Conservation (phyloP, 805 yeast species). For the Saccharomycopsis capsularis region DNA sequence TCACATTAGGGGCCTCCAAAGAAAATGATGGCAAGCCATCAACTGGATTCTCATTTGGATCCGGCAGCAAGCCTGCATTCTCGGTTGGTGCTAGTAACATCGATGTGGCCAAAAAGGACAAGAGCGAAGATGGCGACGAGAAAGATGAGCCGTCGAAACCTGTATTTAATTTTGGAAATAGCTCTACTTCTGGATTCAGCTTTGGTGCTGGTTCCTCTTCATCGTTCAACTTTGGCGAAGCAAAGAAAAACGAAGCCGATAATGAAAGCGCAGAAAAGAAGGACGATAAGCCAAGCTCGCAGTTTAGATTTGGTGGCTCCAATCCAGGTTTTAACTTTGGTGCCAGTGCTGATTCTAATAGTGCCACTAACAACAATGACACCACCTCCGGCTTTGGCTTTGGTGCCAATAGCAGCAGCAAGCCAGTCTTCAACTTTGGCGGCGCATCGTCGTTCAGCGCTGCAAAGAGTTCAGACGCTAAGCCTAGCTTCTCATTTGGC, state of each 20-base stretch:
- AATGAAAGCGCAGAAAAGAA: not conserved
- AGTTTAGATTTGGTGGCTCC: slow-evolving; percentile 9
- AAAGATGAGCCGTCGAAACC: slow-evolving; percentile 1
- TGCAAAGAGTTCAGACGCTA: not conserved
- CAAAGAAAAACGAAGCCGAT: not conserved
- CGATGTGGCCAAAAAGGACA: not conserved
- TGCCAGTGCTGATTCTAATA: slow-evolving; percentile 16
- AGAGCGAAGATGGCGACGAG: not conserved
- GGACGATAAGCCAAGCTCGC: not conserved
- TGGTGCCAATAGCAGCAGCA: not conserved
- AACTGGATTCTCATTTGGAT: no score
- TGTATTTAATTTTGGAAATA: slow-evolving; percentile 2
- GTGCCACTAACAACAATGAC: not conserved
- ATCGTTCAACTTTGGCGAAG: slow-evolving; percentile 1
- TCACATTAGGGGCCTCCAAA: no score
- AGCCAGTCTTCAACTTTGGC: slow-evolving; percentile 15
- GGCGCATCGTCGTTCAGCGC: not conserved
- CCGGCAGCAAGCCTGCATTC: not conserved
- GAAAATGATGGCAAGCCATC: no score
- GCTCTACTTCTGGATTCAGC: not conserved
- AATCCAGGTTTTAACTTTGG: slow-evolving; percentile 10
- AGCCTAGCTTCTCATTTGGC: not conserved
- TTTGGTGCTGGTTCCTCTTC: not conserved
- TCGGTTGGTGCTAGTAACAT: not conserved
- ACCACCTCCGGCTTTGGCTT: slow-evolving; percentile 1